These are phyloP conservation scores for Dipteronia sinensis DNA, from an alignment of 345 rosid species.

Conservation along the genomic window DNA sequence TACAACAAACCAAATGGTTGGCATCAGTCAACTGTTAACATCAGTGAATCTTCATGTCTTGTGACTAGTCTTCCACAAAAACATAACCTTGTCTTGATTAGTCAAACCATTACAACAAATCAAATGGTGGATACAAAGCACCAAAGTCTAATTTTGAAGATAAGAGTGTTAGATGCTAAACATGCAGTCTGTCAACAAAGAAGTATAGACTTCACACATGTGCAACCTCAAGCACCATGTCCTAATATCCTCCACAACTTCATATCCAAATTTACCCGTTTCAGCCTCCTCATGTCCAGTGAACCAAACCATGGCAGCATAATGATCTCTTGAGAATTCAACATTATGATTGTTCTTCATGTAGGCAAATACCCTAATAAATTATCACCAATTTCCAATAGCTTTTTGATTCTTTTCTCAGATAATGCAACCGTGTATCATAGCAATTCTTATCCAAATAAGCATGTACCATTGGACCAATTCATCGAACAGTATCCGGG, in stretches of 20 bases:
- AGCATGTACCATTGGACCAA: neutral
- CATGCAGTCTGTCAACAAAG: too few relatives aligned
- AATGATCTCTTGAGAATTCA: too few relatives aligned
- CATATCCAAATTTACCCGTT: too few relatives aligned
- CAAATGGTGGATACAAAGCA: neutral
- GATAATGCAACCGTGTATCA: neutral
- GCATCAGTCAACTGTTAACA: neutral
- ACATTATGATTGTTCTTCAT: too few relatives aligned
- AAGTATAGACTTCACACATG: too few relatives aligned
- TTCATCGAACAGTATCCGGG: neutral
- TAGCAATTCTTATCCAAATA: neutral
- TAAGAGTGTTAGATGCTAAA: neutral
- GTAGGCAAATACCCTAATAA: too few relatives aligned
- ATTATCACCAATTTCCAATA: neutral
- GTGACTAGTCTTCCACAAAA: conserved; percentile 46
- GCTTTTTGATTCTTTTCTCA: neutral
- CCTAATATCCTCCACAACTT: too few relatives aligned
- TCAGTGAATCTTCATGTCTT: conserved; percentile 11
- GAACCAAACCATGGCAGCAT: too few relatives aligned
- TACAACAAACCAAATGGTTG: neutral
- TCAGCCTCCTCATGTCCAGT: too few relatives aligned
- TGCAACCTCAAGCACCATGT: too few relatives aligned
- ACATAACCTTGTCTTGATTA: conserved; percentile 37
- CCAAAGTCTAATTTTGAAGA: neutral
- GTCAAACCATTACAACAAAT: neutral